Conservation (phyloP, 2,329 filamentous ascomycete genomes). For the Rosellinia necatrix region DNA sequence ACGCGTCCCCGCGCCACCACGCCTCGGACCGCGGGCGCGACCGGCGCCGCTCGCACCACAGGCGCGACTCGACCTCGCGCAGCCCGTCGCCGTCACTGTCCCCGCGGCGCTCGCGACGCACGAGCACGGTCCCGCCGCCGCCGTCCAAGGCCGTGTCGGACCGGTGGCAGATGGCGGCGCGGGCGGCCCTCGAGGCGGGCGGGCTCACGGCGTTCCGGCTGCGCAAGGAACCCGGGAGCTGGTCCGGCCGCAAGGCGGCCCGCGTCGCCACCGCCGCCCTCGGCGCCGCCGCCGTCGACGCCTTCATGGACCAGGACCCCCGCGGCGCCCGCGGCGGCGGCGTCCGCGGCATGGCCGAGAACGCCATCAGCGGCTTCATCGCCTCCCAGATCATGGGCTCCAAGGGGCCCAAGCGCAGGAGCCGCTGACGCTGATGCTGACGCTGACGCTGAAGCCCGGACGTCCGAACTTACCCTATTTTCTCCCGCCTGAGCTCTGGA, state of each 20-base stretch:
- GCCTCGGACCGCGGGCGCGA: slow-evolving; percentile 32
- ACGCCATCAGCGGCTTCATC: slow-evolving; percentile 37
- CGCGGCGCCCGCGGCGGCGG: slow-evolving; percentile 28
- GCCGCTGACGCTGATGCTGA: neutral
- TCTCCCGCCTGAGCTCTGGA: neutral
- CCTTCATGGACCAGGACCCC: slow-evolving; percentile 46
- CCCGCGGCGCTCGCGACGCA: slow-evolving; percentile 18
- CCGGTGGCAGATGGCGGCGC: slow-evolving; percentile 46
- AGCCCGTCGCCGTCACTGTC: slow-evolving; percentile 27
- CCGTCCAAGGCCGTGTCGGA: slow-evolving; percentile 27
- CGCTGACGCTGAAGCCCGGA: no score
- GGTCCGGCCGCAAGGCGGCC: slow-evolving; percentile 54
- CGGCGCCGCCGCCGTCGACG: slow-evolving; percentile 54
- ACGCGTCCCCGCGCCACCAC: no score
- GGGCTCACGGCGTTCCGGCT: slow-evolving; percentile 54
- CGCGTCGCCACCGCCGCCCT: slow-evolving; percentile 55
- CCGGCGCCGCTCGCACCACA: slow-evolving; percentile 26
- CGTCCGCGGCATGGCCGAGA: slow-evolving; percentile 41
- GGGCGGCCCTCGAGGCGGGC: slow-evolving; percentile 53
- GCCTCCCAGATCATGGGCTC: slow-evolving; percentile 41
- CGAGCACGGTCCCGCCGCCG: slow-evolving; percentile 14
- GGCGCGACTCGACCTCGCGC: slow-evolving; percentile 25
- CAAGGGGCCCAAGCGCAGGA: slow-evolving; percentile 22
- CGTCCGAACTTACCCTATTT: no score
- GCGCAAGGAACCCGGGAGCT: slow-evolving; percentile 50